phyloP scores from a whole-genome alignment of 1,284 basidiomycete genomes.

The Ganoderma meredithae region DNA sequence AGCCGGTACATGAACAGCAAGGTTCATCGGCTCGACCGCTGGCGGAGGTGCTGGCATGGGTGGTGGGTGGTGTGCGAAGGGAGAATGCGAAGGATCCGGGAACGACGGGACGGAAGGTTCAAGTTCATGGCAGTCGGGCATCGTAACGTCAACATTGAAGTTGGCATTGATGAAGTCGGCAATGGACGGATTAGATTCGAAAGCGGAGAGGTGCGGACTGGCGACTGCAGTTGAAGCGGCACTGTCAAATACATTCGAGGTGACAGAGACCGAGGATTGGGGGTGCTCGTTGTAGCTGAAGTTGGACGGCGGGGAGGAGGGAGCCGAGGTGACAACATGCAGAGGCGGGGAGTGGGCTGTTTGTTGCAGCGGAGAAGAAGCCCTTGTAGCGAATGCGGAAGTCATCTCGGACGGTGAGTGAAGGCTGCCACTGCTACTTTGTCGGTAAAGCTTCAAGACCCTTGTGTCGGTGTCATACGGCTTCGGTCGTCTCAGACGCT shows the following conservation, averaged over 20 bases:
- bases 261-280: slow-evolving; percentile 18
- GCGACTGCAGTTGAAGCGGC: slow-evolving; percentile 23
- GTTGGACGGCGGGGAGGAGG: slow-evolving; percentile 33
- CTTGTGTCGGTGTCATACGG: slow-evolving; percentile 36
- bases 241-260: slow-evolving; percentile 26
- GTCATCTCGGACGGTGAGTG: slow-evolving; percentile 40
- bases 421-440: slow-evolving; percentile 42
- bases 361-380: slow-evolving; percentile 44
- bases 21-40: slow-evolving; percentile 36
- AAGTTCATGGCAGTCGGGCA: slow-evolving; percentile 36
- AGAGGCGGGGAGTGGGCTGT: slow-evolving; percentile 32
- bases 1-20: slow-evolving; percentile 34
- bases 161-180: slow-evolving; percentile 26
- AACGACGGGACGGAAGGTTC: slow-evolving; percentile 29
- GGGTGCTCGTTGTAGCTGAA: slow-evolving; percentile 20
- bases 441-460: slow-evolving; percentile 37
- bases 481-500: slow-evolving; percentile 44
- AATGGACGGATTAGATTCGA: slow-evolving; percentile 34
- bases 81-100: slow-evolving; percentile 24
- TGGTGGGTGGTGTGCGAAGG: neutral
- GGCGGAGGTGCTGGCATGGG: slow-evolving; percentile 32
- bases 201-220: slow-evolving; percentile 29
- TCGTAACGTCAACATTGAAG: slow-evolving; percentile 38
- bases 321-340: slow-evolving; percentile 34
- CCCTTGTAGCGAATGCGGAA: slow-evolving; percentile 42